phyloP scores from a whole-genome alignment of 495 filamentous ascomycete genomes.

The Cladorrhinum samala region DNA sequence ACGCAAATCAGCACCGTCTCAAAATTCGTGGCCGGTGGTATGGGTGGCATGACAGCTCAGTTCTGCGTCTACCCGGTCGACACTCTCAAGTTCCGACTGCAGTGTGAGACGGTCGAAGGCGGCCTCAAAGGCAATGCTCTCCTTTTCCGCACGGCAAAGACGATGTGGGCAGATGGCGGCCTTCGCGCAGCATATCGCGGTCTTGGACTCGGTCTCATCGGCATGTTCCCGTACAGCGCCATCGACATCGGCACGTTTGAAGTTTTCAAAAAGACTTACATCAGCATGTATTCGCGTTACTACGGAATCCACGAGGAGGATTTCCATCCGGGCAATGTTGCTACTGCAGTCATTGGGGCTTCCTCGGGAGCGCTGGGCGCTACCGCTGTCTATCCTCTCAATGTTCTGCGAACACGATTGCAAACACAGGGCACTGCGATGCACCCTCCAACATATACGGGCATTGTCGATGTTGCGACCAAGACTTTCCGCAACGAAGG shows the following conservation, averaged over 20 bases:
- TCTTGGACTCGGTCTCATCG: slow-evolving; percentile 82
- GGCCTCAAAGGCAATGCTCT: slow-evolving; percentile 80
- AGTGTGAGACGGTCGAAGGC: slow-evolving; percentile 85
- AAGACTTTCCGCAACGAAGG: slow-evolving; percentile 82
- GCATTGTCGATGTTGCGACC: slow-evolving; percentile 77
- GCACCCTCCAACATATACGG: slow-evolving; percentile 84
- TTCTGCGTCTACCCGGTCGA: slow-evolving; percentile 95
- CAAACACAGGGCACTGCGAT: slow-evolving; percentile 91
- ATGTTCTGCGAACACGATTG: slow-evolving; percentile 86
- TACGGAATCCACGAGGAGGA: slow-evolving; percentile 75
- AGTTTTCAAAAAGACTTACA: slow-evolving; percentile 71
- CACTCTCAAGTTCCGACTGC: slow-evolving; percentile 92
- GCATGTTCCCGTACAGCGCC: slow-evolving; percentile 97
- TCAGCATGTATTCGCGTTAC: slow-evolving; percentile 61
- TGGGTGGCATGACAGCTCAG: slow-evolving; percentile 91
- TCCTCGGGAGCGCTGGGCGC: slow-evolving; percentile 89
- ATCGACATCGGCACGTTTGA: slow-evolving; percentile 96
- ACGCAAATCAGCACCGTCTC: slow-evolving; percentile 71
- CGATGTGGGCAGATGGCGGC: slow-evolving; percentile 75
- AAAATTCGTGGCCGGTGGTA: slow-evolving; percentile 84
- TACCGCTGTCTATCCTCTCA: slow-evolving; percentile 89
- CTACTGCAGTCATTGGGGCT: slow-evolving; percentile 78
- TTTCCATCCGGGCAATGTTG: slow-evolving; percentile 65
- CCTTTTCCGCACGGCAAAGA: slow-evolving; percentile 70
- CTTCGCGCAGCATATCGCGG: slow-evolving; percentile 81